Percentiles rank a stretch among this genome's conserved stretches.
phyloP scores from a whole-genome alignment of 495 filamentous ascomycete species.

The Penicillium verhagenii region DNA sequence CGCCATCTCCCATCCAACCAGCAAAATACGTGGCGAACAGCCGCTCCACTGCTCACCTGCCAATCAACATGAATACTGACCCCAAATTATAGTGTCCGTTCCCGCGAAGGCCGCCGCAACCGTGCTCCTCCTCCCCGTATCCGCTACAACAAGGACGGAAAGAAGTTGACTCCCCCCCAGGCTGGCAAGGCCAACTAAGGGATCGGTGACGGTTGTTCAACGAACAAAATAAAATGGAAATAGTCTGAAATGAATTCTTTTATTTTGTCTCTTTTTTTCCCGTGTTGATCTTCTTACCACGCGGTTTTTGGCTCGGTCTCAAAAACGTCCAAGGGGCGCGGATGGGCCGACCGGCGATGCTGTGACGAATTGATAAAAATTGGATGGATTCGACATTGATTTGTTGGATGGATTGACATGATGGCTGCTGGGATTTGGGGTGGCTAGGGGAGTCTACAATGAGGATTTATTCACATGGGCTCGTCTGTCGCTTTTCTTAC shows the following conservation, averaged over 20 bases:
- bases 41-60: background rate
- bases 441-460: background rate
- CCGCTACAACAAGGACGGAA: constrained; percentile 99
- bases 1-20: constrained; percentile 28
- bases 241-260: constrained; percentile 37
- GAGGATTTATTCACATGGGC: background rate
- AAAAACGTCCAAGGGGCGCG: background rate
- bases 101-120: constrained; percentile 96
- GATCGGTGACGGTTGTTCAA: constrained; percentile 29
- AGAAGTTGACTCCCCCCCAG: constrained; percentile 96
- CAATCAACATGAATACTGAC: constrained; percentile 12
- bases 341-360: constrained; percentile 14
- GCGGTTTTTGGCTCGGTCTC: constrained; percentile 1
- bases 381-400: background rate
- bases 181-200: constrained; percentile 63
- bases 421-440: background rate
- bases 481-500: background rate
- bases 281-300: constrained; percentile 14
- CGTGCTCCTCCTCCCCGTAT: constrained; percentile 95
- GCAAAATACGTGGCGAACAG: background rate
- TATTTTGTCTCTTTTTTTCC: constrained; percentile 34
- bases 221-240: constrained; percentile 40
- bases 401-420: constrained; percentile 1
- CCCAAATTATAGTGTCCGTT: constrained; percentile 74
- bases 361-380: constrained; percentile 21